Percentiles rank a stretch among this genome's conserved stretches.
Evolutionary conservation across 2,329 filamentous ascomycete species (phyloP).

Genomic region (Calonectria multiphialidica): DNA sequence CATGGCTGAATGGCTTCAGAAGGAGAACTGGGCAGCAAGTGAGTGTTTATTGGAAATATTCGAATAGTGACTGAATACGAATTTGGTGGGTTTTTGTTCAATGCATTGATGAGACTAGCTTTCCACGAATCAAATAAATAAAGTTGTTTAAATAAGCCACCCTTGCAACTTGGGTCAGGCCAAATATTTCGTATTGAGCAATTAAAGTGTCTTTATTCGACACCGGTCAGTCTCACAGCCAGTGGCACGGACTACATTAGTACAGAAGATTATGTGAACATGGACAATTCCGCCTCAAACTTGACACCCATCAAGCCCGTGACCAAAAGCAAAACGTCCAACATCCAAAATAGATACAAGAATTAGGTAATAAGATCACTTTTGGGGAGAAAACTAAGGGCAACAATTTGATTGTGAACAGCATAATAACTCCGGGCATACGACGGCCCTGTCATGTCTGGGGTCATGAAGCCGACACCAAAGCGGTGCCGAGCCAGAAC

Average conservation of each 20-base stretch:
- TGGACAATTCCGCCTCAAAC: not conserved
- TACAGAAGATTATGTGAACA: conserved; percentile 1
- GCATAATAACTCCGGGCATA: not conserved
- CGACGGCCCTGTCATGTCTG: conserved; percentile 20
- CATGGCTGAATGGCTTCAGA: too few relatives aligned
- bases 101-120: too few relatives aligned
- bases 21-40: too few relatives aligned
- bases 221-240: too few relatives aligned
- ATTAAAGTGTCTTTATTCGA: too few relatives aligned
- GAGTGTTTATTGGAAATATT: too few relatives aligned
- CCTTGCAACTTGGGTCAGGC: too few relatives aligned
- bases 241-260: not conserved
- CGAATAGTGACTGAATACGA: too few relatives aligned
- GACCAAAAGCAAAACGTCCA: not conserved
- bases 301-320: not conserved
- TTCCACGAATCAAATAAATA: too few relatives aligned
- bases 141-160: too few relatives aligned
- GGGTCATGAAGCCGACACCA: conserved; percentile 12
- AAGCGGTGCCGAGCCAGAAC: not conserved
- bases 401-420: conserved; percentile 2
- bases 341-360: conserved; percentile 4
- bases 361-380: not conserved
- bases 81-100: too few relatives aligned
- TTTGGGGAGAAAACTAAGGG: not conserved
- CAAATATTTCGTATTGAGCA: too few relatives aligned